Evolutionary conservation across 306 rosid species (phyloP), one percentile per base, ranked within the genome.

Genomic region (apple (Malus domestica)): DNA sequence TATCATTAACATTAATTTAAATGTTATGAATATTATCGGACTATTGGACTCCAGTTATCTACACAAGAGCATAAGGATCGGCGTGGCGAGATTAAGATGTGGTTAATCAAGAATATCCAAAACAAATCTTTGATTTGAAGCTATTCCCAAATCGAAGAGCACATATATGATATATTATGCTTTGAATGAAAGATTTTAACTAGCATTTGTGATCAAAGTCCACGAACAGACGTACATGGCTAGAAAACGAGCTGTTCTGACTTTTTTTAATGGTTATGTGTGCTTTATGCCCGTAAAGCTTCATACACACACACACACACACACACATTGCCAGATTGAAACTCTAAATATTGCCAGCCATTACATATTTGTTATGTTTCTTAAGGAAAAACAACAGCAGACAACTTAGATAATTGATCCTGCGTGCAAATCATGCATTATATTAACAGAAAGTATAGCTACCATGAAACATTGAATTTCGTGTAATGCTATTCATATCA

Each of bases 121-220:
- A 29, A 29, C 5, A 3, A 29, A 15, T 29, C 10, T 62, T 15
- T 27, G 38, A 62, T 62, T 62, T 8, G 67, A 62, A 62, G 67
- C 67, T 62, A 62, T 62, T 40, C 42, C 13, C 42, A 27, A 30
- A 63, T 13, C 38, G 2, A 62, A 62, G 40, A 60, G 33, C 27
- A 11, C 40, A 33, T 10, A 11, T 19, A 13, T 55, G 4, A 42
- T 42, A 23, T 9, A 40, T 60, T 30, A 42, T 25, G 23, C 68
- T 73, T 40, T 73, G 68, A 73, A 25, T 58, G 77, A 63, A 73
- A 60, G 54, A 73, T 59, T 22, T 73, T 23, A 27, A 58, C 30
- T 58, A 23, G n/a, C 16, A 23, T 73, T 22, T 59, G 12, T 22
- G 2, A 8, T 19, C 54, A 49, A 49, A 49, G 19, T 49, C 54